Evolutionary conservation across 73 alveolate genomes (phyloP).

Genomic region (Tetrahymena malaccensis): DNA sequence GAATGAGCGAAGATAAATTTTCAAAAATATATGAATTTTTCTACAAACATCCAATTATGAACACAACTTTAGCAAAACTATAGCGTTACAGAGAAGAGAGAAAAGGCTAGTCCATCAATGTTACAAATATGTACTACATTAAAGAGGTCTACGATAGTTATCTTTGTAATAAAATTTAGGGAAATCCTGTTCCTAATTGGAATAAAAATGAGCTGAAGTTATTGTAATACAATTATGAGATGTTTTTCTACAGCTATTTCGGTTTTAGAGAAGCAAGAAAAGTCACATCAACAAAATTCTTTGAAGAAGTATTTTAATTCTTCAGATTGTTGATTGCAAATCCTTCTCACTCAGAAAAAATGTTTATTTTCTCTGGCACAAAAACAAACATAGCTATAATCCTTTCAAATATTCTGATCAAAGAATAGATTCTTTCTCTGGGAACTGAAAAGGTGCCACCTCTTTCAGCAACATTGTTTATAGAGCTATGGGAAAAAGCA

Average conservation of each 20-base stretch:
- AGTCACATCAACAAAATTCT: neutral
- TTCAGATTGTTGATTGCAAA: neutral
- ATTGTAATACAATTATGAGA: neutral
- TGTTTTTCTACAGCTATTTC: neutral
- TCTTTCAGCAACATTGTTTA: neutral
- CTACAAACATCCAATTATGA: neutral
- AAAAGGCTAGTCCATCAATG: neutral
- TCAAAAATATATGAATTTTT: neutral
- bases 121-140: neutral
- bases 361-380: neutral
- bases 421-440: neutral
- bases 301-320: neutral
- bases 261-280: neutral
- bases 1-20: neutral
- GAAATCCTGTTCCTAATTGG: neutral
- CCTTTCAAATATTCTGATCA: neutral
- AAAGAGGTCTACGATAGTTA: neutral
- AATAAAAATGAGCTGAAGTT: neutral
- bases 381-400: neutral
- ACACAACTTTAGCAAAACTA: neutral
- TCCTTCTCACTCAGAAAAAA: neutral
- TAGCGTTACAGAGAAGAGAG: neutral
- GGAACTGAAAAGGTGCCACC: neutral
- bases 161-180: neutral
- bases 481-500: neutral